Conservation (phyloP, 208 protist genomes). For the Wallacemonas sp. region DNA sequence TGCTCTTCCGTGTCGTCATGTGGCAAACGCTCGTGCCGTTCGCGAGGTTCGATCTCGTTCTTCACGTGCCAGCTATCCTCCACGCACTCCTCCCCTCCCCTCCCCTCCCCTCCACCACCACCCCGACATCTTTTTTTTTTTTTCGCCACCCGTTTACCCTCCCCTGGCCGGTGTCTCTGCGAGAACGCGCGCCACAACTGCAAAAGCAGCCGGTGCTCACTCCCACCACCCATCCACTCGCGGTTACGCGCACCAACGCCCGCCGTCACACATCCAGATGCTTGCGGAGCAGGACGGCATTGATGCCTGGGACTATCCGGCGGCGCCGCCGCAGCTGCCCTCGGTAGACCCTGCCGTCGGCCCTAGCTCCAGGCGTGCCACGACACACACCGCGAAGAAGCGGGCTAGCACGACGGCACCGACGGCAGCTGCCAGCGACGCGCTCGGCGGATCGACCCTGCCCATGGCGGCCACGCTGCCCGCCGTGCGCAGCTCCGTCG, state of each 20-base stretch:
- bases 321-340: neutral
- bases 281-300: slow-evolving; percentile 1
- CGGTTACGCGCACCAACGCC: neutral
- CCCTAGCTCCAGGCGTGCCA: too few relatives aligned
- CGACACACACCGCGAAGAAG: neutral
- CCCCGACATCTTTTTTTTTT: slow-evolving; percentile 13
- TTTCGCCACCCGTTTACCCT: neutral
- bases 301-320: neutral
- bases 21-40: too few relatives aligned
- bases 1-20: too few relatives aligned
- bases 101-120: too few relatives aligned
- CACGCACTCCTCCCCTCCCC: too few relatives aligned
- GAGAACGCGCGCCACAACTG: too few relatives aligned
- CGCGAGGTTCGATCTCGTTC: too few relatives aligned
- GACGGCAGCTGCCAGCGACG: neutral
- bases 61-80: too few relatives aligned
- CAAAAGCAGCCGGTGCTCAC: too few relatives aligned
- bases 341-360: too few relatives aligned
- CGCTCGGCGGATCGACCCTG: neutral
- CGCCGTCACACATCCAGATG: neutral
- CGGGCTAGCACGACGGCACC: neutral
- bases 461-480: neutral
- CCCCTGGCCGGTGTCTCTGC: too few relatives aligned
- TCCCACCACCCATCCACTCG: neutral
- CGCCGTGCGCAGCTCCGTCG: neutral